phyloP scores from a whole-genome alignment of 192 early-diverging fungal genomes.

The Chytriomyces sp. region DNA sequence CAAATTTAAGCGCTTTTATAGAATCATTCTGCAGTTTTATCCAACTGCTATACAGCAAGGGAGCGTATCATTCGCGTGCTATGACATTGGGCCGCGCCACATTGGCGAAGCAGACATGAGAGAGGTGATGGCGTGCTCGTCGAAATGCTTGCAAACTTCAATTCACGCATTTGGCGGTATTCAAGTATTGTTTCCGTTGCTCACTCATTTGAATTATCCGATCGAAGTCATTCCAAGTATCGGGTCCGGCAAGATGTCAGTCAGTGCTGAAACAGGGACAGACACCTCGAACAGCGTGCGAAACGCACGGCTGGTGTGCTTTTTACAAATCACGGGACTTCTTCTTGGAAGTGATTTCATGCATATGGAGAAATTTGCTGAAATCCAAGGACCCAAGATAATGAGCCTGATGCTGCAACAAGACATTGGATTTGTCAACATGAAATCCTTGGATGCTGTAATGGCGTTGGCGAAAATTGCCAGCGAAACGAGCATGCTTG shows the following conservation, averaged over 20 bases:
- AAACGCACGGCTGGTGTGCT: constrained; percentile 22
- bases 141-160: constrained; percentile 44
- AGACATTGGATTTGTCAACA: constrained; percentile 33
- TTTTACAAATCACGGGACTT: constrained; percentile 43
- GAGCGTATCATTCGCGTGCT: constrained; percentile 19
- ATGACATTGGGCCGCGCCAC: constrained; percentile 34
- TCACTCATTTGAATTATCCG: constrained; percentile 47
- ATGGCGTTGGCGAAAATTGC: constrained; percentile 40
- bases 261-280: not conserved
- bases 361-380: constrained; percentile 43
- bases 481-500: not conserved
- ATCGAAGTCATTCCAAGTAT: constrained; percentile 13
- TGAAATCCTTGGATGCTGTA: constrained; percentile 44
- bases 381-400: constrained; percentile 46
- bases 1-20: constrained; percentile 1
- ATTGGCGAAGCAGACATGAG: constrained; percentile 24
- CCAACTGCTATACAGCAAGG: constrained; percentile 38
- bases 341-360: constrained; percentile 32
- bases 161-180: constrained; percentile 54
- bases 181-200: constrained; percentile 46
- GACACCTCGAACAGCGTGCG: constrained; percentile 5
- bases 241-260: not conserved
- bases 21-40: constrained; percentile 44
- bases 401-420: constrained; percentile 43
- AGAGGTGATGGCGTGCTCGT: constrained; percentile 44